Base-by-base conservation (phyloP, 208 protist genomes). In the Lotmaria passim region DNA sequence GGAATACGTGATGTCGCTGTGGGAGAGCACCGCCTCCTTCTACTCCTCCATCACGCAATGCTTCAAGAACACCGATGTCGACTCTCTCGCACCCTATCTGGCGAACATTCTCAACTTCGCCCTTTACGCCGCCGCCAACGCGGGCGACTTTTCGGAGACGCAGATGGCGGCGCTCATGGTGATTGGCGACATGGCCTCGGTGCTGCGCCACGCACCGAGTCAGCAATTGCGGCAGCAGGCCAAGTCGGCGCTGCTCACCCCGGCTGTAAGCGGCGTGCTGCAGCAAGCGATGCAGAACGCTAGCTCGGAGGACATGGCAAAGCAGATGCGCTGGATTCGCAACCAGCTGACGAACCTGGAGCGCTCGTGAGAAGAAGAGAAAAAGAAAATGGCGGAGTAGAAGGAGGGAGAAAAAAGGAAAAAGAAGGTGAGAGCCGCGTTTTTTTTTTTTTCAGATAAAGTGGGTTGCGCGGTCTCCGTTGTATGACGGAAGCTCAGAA, bases 31-130 rank as follows among this genome's bases (percentile, higher is more conserved):
- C 21, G 63, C 76, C 44, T 77, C 64, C 23, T 82, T 93, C 53
- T 95, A 94, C 78, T 91, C 90, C 15, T 73, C 79, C 58, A 81
- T 97, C 46, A 86, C 90, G 30, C 89, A 96, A 75, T 83, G 89
- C 67, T 93, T 93, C 63, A 84, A 89, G 62, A 79, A 63, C 48
- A 62, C 28, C 46, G 81, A 80, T 17, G 67, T 78, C 12, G 65
- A 64, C 33, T 73, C 55, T 0, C 56, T 95, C 14, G 75, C 69
- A 30, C 87, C 84, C 19, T 93, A 94, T 78, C 53, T 97, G 23
- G 69, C 78, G 38, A 59, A 75, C 19, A 87, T 95, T n/a, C 68
- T 95, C 31, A 51, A 68, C 62, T 94, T 97, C 41, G 74, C 83
- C 19, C 75, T 94, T 21, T 78, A 92, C 64, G 85, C 79, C 14